These are phyloP conservation scores for Phialemoniopsis sp. DNA, from an alignment of 2,329 filamentous ascomycete species.

Conservation along the genomic window DNA sequence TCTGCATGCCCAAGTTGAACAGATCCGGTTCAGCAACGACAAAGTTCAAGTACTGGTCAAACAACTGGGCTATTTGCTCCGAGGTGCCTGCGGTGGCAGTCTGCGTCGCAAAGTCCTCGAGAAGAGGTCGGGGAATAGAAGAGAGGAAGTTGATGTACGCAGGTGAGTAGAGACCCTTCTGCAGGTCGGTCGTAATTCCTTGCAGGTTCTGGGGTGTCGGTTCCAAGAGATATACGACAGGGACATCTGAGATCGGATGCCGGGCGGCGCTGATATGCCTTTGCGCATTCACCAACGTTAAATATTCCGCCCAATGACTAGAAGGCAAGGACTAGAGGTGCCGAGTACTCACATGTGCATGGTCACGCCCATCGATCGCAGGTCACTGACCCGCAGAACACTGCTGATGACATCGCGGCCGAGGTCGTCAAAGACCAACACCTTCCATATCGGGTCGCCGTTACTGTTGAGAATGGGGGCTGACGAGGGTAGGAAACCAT, in stretches of 20 bases:
- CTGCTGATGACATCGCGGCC: slow-evolving; percentile 96
- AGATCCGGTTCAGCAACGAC: slow-evolving; percentile 93
- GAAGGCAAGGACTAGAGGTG: neutral
- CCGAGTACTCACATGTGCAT: slow-evolving; percentile 72
- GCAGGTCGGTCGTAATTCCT: slow-evolving; percentile 78
- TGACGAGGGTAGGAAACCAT: slow-evolving; percentile 62
- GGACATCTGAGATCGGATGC: slow-evolving; percentile 92
- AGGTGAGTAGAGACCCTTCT: slow-evolving; percentile 83
- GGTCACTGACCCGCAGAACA: slow-evolving; percentile 87
- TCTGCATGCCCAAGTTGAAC: slow-evolving; percentile 90
- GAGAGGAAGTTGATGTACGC: slow-evolving; percentile 97
- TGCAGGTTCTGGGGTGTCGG: slow-evolving; percentile 78
- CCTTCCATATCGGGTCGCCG: slow-evolving; percentile 95
- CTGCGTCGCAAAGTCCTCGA: slow-evolving; percentile 92
- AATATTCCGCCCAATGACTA: neutral
- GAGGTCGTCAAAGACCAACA: slow-evolving; percentile 87
- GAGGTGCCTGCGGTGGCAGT: slow-evolving; percentile 81
- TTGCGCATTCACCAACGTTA: neutral
- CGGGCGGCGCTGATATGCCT: slow-evolving; percentile 78
- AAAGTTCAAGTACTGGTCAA: slow-evolving; percentile 96
- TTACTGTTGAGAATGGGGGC: slow-evolving; percentile 81
- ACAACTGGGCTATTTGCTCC: slow-evolving; percentile 88
- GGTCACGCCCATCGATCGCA: slow-evolving; percentile 90
- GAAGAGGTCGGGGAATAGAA: slow-evolving; percentile 80
- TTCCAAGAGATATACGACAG: slow-evolving; percentile 94